Base-by-base conservation (phyloP, 2,329 filamentous ascomycete species). In the Fusarium zealandicum region DNA sequence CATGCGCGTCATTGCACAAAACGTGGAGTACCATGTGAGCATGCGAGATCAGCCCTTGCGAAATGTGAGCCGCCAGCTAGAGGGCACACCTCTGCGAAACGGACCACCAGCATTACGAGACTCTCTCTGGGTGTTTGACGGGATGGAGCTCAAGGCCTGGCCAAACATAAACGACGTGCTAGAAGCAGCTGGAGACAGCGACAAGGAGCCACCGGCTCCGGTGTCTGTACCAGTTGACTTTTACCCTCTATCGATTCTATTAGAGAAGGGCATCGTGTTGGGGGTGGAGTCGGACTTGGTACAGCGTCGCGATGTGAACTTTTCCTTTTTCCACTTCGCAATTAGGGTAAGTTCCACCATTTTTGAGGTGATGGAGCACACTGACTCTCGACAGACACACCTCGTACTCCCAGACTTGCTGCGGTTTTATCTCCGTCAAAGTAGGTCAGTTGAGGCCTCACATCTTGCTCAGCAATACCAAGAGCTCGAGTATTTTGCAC, bases 1-100 rank as follows among this genome's bases (percentile, higher is more conserved):
- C 70, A 99, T 99, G 95, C 89, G 93, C 9, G 89, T 98, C 54
- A 89, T 99, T 69, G 92, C 93, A 11, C 92, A 97, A 67, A 96
- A 96, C 67, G 92, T 98, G 33, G 95, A 99, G 72, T 98, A 95
- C 68, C 97, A 96, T 71, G 88, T 89, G 47, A 86, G 95, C 66
- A 96, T 96, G 86, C 87, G 93, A 60, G 95, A 99, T 69, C 90
- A 96, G 67, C 86, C 85, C 6, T 41, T 74, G 62, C 63, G 75
- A 58, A 76, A 65, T 54, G 64, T 54, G 55, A 76, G 54, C 25
- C 61, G 65, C 17, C 59, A 59, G 28, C 61, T 59, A 5, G 68
- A 72, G 36, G 67, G 69, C 14, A 39, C 49, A 3, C 36, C 63
- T 5, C 22, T 56, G n/a, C 61, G 60, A 33, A 68, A 61, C n/a